Base-by-base conservation (phyloP, 2,329 filamentous ascomycete genomes). In the Dendrostoma leiphaemia region DNA sequence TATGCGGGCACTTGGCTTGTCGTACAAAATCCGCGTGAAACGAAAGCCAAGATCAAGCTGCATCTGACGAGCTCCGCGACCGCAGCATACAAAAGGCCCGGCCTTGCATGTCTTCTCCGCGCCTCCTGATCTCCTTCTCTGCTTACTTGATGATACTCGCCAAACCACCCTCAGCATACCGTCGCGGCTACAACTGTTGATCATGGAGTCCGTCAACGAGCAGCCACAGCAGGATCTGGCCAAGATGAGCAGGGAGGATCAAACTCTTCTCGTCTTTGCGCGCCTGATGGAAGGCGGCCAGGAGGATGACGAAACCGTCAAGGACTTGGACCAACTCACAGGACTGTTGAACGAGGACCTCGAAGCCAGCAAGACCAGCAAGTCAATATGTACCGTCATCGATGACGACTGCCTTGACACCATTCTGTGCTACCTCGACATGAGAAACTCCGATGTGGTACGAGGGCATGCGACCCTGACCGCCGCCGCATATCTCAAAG, bases 211-310 rank as follows among this genome's bases (percentile, higher is more conserved):
- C 26, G 64, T 67, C 46, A 66, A 64, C 49, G 68, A 70, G 46
- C 62, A 67, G 34, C 61, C 60, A 32, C 64, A 66, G 40, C 63
- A 67, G 34, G 66, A 59, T 32, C 46, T 60, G 52, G 55, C 59
- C 47, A 55, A 65, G 34, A 70, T 69, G 71, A 56, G 58, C 63
- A 46, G 82, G 72, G 72, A 81, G 62, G 86, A 90, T 65, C 77
- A 87, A 64, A 87, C 88, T 53, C 82, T 88, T 64, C 82, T 96
- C 54, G 85, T 93, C 62, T 84, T 97, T 61, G 92, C 92, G 23
- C 88, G 89, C 64, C 77, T 97, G 62, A 95, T 97, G 86, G 90
- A 95, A 68, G 91, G 90, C 41, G 91, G 91, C 50, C 84, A 92
- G 63, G 90, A 96, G 63, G 90, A 90, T 65, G 83, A 85, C 53